These are phyloP conservation scores for Saturnispora kantuleensis DNA, from an alignment of 805 yeast genomes.

Conservation along the genomic window DNA sequence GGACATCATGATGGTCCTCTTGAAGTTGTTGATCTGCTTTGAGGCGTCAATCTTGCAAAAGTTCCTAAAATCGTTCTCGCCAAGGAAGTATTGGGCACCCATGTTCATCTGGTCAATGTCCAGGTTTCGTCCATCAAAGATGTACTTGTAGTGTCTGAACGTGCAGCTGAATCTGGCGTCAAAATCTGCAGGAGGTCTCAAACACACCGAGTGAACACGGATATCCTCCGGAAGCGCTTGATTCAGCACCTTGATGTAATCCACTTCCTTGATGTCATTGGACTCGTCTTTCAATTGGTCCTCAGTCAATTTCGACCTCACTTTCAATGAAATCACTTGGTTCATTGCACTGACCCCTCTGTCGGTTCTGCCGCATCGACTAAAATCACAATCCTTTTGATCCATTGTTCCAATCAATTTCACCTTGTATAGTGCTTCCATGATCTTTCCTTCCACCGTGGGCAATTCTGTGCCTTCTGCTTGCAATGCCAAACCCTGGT, in stretches of 20 bases:
- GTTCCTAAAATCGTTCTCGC: constrained; percentile 85
- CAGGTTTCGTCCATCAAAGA: constrained; percentile 49
- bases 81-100: constrained; percentile 56
- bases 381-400: constrained; percentile 58
- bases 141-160: constrained; percentile 78
- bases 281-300: constrained; percentile 52
- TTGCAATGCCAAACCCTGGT: constrained; percentile 84
- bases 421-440: constrained; percentile 62
- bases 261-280: constrained; percentile 60
- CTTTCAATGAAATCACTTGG: constrained; percentile 75
- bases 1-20: constrained; percentile 45
- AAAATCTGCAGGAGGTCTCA: constrained; percentile 73
- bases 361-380: constrained; percentile 93
- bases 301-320: constrained; percentile 55
- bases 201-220: constrained; percentile 67
- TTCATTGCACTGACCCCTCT: constrained; percentile 96
- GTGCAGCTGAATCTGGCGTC: constrained; percentile 90
- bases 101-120: constrained; percentile 57
- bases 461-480: constrained; percentile 67
- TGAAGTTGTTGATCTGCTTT: constrained; percentile 76
- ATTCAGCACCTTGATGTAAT: constrained; percentile 68
- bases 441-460: constrained; percentile 72
- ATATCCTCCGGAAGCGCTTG: constrained; percentile 74
- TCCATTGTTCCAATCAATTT: constrained; percentile 52
- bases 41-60: constrained; percentile 93